phyloP scores from a whole-genome alignment of 345 rosid genomes.

The Conringia planisiliqua region DNA sequence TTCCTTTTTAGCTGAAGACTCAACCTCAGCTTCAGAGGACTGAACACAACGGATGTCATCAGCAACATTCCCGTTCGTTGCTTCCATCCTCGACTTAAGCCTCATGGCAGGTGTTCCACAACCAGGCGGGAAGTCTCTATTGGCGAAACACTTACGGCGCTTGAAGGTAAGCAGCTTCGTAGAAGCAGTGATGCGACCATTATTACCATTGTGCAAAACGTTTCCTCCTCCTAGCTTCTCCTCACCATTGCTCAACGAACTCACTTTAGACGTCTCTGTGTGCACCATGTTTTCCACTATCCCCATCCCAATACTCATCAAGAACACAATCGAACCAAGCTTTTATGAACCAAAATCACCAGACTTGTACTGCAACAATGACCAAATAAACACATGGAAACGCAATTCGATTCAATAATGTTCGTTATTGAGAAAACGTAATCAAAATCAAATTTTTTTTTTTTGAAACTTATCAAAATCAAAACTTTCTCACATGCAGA shows the following conservation, averaged over 20 bases:
- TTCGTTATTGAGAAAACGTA: no score
- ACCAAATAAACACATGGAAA: background rate
- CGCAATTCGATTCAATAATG: no score
- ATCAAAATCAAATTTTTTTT: no score
- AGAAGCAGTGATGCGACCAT: background rate
- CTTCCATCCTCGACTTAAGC: background rate
- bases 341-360: background rate
- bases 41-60: background rate
- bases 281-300: slow-evolving; percentile 13
- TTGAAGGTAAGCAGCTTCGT: slow-evolving; percentile 31
- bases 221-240: slow-evolving; percentile 25
- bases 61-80: background rate
- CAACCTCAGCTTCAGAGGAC: slow-evolving; percentile 14
- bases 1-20: background rate
- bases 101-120: slow-evolving; percentile 41
- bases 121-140: slow-evolving; percentile 67
- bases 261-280: slow-evolving; percentile 8
- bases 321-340: no score
- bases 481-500: no score
- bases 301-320: slow-evolving; percentile 19
- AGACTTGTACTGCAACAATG: background rate
- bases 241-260: slow-evolving; percentile 22
- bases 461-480: no score
- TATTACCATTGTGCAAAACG: slow-evolving; percentile 33
- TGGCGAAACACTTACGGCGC: slow-evolving; percentile 46